These are phyloP conservation scores for Parasitella parasitica DNA, from an alignment of 371 early-diverging fungal species.

Conservation along the genomic window DNA sequence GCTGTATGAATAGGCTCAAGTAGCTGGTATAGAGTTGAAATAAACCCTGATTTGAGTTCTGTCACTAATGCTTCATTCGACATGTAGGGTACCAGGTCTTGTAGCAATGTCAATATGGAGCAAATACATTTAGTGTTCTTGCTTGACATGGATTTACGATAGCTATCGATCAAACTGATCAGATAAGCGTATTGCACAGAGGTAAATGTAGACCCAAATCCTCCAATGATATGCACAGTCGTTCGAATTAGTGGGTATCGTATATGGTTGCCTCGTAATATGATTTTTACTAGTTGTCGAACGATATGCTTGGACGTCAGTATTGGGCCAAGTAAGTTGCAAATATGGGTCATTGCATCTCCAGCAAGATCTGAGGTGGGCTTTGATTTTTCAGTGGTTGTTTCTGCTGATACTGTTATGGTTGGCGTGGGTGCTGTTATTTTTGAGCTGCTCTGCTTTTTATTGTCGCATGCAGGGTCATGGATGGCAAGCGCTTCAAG, in stretches of 20 bases:
- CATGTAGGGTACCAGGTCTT: conserved; percentile 42
- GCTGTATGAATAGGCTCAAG: conserved; percentile 35
- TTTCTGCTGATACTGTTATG: neutral
- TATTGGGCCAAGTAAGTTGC: conserved; percentile 56
- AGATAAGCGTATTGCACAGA: conserved; percentile 61
- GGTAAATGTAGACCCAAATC: conserved; percentile 68
- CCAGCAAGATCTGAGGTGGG: conserved; percentile 30
- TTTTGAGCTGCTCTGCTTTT: neutral
- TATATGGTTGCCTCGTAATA: conserved; percentile 49
- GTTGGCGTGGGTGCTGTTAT: neutral
- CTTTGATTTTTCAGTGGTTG: neutral
- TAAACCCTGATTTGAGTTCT: conserved; percentile 53
- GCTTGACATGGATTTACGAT: conserved; percentile 19
- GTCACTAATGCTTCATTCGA: conserved; percentile 37
- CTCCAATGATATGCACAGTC: conserved; percentile 48
- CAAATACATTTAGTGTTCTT: conserved; percentile 31
- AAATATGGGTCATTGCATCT: conserved; percentile 53
- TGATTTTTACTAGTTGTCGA: conserved; percentile 58
- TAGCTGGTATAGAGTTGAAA: conserved; percentile 39
- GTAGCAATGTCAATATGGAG: conserved; percentile 37
- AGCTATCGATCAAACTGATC: conserved; percentile 47
- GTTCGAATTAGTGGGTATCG: conserved; percentile 44
- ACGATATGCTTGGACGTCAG: conserved; percentile 65
- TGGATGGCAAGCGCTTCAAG: conserved; percentile 55
- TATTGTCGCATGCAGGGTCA: neutral